Evolutionary conservation across 1,284 basidiomycete genomes (phyloP).

Genomic region (Fomitopsis betulina): DNA sequence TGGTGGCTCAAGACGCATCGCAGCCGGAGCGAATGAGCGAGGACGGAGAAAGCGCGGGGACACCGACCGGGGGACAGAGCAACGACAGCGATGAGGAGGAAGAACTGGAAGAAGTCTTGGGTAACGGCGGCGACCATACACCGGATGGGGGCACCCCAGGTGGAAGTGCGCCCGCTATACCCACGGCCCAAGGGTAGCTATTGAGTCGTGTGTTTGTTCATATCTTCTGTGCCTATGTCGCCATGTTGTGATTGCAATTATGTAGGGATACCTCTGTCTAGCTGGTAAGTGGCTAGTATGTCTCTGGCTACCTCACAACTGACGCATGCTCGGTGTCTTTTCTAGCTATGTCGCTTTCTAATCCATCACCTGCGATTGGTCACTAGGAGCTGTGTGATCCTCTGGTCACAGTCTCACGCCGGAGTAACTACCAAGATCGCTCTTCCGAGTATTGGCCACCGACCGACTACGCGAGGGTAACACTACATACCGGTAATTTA

Average conservation of each 20-base stretch:
- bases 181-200: not conserved
- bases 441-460: not conserved
- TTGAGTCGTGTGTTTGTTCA: not conserved
- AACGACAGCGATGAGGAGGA: conserved; percentile 40
- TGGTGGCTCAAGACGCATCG: not conserved
- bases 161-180: not conserved
- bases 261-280: not conserved
- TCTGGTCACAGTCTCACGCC: too few species aligned
- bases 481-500: too few species aligned
- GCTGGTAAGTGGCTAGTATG: not conserved
- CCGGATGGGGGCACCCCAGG: conserved; percentile 20
- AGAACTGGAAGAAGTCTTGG: conserved; percentile 35
- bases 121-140: conserved; percentile 25
- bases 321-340: not conserved
- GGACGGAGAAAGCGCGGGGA: conserved; percentile 27
- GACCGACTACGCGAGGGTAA: too few species aligned
- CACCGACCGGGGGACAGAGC: conserved; percentile 26
- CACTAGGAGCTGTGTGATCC: too few species aligned
- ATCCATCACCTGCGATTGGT: not conserved
- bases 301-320: not conserved
- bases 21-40: conserved; percentile 19
- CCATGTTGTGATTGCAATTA: not conserved
- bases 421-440: not conserved
- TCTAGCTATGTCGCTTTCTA: not conserved
- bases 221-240: not conserved